Evolutionary conservation across 108 stramenopile genomes (phyloP), one percentile per base, ranked within the genome.

Genomic region (Nitzschia sp.): DNA sequence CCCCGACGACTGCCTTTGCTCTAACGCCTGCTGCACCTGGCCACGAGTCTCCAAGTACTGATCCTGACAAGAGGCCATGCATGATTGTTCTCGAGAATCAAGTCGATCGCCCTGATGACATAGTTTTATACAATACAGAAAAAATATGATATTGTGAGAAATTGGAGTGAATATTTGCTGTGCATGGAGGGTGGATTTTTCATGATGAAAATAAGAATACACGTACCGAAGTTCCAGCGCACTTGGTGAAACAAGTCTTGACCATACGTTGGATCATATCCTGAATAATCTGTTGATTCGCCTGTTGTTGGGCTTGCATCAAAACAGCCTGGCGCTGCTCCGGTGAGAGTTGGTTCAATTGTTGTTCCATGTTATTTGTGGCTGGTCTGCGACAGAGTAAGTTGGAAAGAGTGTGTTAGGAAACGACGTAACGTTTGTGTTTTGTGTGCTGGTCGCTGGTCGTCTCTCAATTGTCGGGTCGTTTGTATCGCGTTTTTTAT

Each of bases 251-350:
- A 66, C 92, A 93, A 9, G 71, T 68, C 31, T 73, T 63, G 21
- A 86, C 85, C 87, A 91, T 90, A 66, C 75, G 80, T 70, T 91
- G 83, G 45, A 91, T 62, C 92, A 93, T 91, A 53, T 80, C 71
- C 45, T 83, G 78, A 89, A 93, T 93, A 38, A 93, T 82, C 68
- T 82, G 86, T 65, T 90, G 89, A 76, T 93, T 91, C 29, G 92
- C 92, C 57, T 90, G 88, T 58, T 87, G 82, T 69, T 89, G 85
- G 1, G 92, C 92, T 55, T 82, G 85, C 50, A 80, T 66, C 84
- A 93, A 82, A 35, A 93, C 74, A 44, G 84, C 85, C 34, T 87
- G 88, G 16, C 81, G 88, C 63, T 93, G 92, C 23, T 90, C 77
- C 41, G 89, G 85, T 13, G 92, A 85, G 5, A 93, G 71, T 47